Evolutionary conservation across 2,329 filamentous ascomycete genomes (phyloP).

Genomic region (Bipolaris bicolor): DNA sequence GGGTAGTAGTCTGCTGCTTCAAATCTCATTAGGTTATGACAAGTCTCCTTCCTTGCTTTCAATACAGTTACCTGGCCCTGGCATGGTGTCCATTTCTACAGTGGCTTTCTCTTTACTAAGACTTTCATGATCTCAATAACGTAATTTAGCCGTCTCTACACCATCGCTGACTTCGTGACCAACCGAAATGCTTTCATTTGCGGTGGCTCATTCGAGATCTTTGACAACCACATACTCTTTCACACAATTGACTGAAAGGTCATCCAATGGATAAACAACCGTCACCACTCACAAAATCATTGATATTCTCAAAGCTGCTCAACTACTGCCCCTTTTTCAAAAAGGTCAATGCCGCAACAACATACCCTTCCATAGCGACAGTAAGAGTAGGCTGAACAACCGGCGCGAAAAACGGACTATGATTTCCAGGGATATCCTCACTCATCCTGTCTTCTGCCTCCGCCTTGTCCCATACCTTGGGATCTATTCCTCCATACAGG

Average conservation of each 20-base stretch:
- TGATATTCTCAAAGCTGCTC: neutral
- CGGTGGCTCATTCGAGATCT: no score
- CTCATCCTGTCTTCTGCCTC: slow-evolving; percentile 54
- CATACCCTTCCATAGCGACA: slow-evolving; percentile 58
- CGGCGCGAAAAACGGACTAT: slow-evolving; percentile 65
- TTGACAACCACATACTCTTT: no score
- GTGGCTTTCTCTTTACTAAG: neutral
- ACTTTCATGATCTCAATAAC: neutral
- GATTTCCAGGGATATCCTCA: slow-evolving; percentile 63
- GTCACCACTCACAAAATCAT: no score
- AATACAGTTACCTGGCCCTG: neutral
- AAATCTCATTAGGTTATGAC: neutral
- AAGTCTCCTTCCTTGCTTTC: neutral
- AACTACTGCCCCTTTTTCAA: slow-evolving; percentile 31
- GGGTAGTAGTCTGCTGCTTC: neutral
- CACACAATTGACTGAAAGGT: no score
- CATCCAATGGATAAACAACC: no score
- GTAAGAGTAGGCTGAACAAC: slow-evolving; percentile 64
- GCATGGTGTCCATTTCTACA: neutral
- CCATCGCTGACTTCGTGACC: no score
- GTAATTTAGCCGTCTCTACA: no score
- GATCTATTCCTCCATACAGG: slow-evolving; percentile 61
- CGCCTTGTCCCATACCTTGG: slow-evolving; percentile 57
- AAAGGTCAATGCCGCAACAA: slow-evolving; percentile 58
- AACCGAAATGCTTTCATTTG: no score